These are phyloP conservation scores for Cudoniella acicularis DNA, from an alignment of 495 filamentous ascomycete genomes.

Conservation along the genomic window DNA sequence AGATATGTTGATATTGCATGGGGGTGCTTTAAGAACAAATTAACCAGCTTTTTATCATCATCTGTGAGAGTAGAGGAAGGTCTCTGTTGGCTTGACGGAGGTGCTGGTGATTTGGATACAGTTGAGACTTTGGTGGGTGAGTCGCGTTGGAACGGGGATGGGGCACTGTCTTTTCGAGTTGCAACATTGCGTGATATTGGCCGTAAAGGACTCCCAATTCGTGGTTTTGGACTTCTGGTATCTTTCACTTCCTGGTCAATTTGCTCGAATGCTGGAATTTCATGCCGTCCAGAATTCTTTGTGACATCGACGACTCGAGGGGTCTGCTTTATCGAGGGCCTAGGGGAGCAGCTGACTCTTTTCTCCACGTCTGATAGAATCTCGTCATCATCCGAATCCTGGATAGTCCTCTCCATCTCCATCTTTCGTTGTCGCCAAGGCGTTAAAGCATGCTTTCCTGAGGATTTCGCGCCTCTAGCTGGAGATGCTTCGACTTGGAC, in stretches of 20 bases:
- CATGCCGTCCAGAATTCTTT: slow-evolving; percentile 4
- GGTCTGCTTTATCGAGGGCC: slow-evolving; percentile 6
- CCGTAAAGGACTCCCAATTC: slow-evolving; percentile 20
- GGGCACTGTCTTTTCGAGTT: slow-evolving; percentile 16
- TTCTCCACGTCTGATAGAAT: slow-evolving; percentile 14
- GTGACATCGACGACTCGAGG: background rate
- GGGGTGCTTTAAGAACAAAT: slow-evolving; percentile 22
- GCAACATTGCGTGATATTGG: slow-evolving; percentile 17
- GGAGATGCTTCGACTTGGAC: slow-evolving; percentile 22
- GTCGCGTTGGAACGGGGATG: slow-evolving; percentile 33
- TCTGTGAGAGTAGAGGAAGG: slow-evolving; percentile 5
- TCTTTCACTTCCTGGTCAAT: background rate
- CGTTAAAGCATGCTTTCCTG: background rate
- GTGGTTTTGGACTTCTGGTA: slow-evolving; percentile 10
- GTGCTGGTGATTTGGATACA: background rate
- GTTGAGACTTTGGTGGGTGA: slow-evolving; percentile 29
- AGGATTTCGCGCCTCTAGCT: background rate
- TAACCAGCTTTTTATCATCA: slow-evolving; percentile 25
- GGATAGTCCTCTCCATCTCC: slow-evolving; percentile 25
- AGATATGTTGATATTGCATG: slow-evolving; percentile 17
- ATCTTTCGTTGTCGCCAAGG: slow-evolving; percentile 6
- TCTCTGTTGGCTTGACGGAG: slow-evolving; percentile 1
- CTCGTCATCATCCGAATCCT: slow-evolving; percentile 49
- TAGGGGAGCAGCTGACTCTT: slow-evolving; percentile 2
- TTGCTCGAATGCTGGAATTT: slow-evolving; percentile 1